These are phyloP conservation scores for Fraxinus anomala DNA, from an alignment of 257 asterid species.

Conservation along the genomic window DNA sequence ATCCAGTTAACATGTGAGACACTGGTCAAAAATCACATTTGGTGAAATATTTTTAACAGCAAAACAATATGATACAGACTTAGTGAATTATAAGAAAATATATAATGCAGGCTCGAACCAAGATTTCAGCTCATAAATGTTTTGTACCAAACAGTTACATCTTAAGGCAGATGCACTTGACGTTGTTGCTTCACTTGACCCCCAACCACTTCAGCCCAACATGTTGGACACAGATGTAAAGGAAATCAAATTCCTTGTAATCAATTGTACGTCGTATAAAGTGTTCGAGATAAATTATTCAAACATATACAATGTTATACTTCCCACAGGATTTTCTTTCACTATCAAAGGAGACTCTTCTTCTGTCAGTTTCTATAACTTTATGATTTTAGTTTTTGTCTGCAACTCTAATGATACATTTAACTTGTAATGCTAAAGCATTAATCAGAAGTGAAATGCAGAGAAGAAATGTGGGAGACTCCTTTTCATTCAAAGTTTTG, in stretches of 20 bases:
- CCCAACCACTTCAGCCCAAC: not conserved
- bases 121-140: not conserved
- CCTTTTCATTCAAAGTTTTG: not conserved
- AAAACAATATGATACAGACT: not conserved
- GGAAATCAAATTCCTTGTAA: not conserved
- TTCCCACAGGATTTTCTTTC: not conserved
- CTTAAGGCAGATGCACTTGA: not conserved
- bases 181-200: not conserved
- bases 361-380: not conserved
- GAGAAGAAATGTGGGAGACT: not conserved
- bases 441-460: not conserved
- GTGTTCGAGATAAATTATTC: not conserved
- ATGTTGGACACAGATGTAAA: not conserved
- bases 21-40: not conserved
- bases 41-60: not conserved
- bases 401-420: not conserved
- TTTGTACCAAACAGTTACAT: not conserved
- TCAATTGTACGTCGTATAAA: not conserved
- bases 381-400: not conserved
- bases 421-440: not conserved
- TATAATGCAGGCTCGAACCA: not conserved
- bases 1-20: not conserved
- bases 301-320: not conserved
- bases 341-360: not conserved
- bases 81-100: not conserved